Conservation (phyloP, 305 asterid genomes). For the Fraxinus platypoda region DNA sequence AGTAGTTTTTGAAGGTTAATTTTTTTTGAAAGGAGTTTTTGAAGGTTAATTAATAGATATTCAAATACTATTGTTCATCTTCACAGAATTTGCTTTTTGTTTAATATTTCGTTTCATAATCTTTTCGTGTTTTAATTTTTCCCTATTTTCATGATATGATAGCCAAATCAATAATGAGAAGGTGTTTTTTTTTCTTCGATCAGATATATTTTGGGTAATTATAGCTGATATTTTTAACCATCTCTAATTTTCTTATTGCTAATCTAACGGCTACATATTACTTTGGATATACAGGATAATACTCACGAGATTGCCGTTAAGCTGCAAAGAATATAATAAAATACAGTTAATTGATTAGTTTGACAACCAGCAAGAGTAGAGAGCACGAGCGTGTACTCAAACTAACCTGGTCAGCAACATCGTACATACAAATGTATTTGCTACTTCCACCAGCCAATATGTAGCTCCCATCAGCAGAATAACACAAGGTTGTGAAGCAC, state of each 20-base stretch:
- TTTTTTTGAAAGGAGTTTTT: too few species aligned
- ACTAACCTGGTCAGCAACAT: slow-evolving; percentile 93
- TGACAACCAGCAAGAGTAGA: not conserved
- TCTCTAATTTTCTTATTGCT: not conserved
- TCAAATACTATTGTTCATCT: not conserved
- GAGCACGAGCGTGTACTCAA: not conserved
- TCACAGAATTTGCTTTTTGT: not conserved
- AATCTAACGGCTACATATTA: not conserved
- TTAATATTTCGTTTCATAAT: not conserved
- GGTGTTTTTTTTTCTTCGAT: not conserved
- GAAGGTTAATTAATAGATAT: not conserved
- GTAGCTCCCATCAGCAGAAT: slow-evolving; percentile 97
- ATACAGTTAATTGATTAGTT: not conserved
- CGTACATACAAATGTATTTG: slow-evolving; percentile 93
- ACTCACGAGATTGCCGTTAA: not conserved
- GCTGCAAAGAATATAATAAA: not conserved
- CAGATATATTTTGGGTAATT: not conserved
- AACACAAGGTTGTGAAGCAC: slow-evolving; percentile 86
- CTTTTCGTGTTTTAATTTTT: not conserved
- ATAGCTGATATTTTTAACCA: not conserved
- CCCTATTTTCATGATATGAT: not conserved
- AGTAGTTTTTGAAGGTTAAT: not conserved
- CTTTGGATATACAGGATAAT: not conserved
- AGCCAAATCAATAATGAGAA: not conserved
- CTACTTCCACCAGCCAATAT: slow-evolving; percentile 97